Base-by-base conservation (phyloP, 2,329 filamentous ascomycete species). In the Fusarium duplospermum region DNA sequence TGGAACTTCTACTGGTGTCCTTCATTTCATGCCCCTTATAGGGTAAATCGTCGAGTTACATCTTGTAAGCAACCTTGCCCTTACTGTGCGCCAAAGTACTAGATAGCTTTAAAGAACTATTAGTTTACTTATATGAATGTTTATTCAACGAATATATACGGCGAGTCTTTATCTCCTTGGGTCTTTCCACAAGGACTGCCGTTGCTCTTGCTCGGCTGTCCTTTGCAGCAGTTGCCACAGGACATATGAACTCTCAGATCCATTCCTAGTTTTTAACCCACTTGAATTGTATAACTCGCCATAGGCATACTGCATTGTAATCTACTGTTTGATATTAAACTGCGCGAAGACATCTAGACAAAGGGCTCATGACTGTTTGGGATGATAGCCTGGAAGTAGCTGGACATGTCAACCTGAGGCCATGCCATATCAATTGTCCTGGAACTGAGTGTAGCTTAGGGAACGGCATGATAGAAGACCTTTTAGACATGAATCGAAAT, bases 21-120 rank as follows among this genome's bases (percentile, higher is more conserved):
- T 22, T 24, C 9, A 27, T 27, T 18, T 18, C 27, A 18, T 3
- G 4, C 14, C 9, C 22, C 14, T 22, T 22, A 1, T 6, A 8
- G 11, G 11, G 11, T 2, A 7, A 22, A 20, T 22, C 11, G 20
- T 14, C 20, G 20, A 45, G 40, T 14, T 13, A 42, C 5, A 14
- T 20, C 10, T 42, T 2, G 1, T 6, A 0, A 11, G 10, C 2
- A 20, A 42, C 6, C n/a, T 3, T 5, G 6, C 10, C 6, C 38
- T 3, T 13, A 9, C 9, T 3, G 6, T 9, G 20, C 10, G 10
- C n/a, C 18, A 10, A 42, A 13, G 10, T 3, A 7, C 38, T 6
- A 3, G 6, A 20, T 3, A 20, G 6, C 38, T 20, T 42, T 1
- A 42, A 10, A 6, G n/a, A 42, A 7, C 11, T 3, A 20, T 3